Evolutionary conservation across 805 yeast species (phyloP).

Genomic region (Saccharomycopsis olivae): DNA sequence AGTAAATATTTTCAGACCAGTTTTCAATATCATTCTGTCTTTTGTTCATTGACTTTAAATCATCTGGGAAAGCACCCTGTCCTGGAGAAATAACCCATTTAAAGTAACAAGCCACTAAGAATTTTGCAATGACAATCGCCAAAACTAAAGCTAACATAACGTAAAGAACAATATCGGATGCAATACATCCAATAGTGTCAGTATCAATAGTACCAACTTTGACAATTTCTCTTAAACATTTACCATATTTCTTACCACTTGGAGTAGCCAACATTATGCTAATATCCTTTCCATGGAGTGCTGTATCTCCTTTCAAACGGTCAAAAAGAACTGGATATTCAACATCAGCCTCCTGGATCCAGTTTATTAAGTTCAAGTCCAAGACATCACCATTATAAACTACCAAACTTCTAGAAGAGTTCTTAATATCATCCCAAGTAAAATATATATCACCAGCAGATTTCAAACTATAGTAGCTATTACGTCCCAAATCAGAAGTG

Average conservation of each 20-base stretch:
- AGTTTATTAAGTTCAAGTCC: conserved; percentile 65
- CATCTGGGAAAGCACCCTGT: conserved; percentile 69
- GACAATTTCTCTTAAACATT: conserved; percentile 74
- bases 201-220: conserved; percentile 87
- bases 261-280: conserved; percentile 60
- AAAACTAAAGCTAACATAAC: conserved; percentile 78
- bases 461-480: conserved; percentile 48
- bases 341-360: conserved; percentile 63
- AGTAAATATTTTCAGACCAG: conserved; percentile 66
- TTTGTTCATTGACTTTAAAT: conserved; percentile 47
- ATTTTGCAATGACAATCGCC: conserved; percentile 67
- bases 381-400: conserved; percentile 86
- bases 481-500: conserved; percentile 59
- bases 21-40: conserved; percentile 64
- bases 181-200: conserved; percentile 87
- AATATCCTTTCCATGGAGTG: conserved; percentile 69
- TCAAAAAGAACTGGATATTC: conserved; percentile 67
- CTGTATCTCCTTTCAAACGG: conserved; percentile 40
- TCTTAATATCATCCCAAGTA: conserved; percentile 79
- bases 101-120: conserved; percentile 79
- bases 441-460: conserved; percentile 70
- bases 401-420: conserved; percentile 61
- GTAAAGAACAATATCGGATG: conserved; percentile 73
- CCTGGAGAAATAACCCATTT: conserved; percentile 69
- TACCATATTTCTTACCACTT: conserved; percentile 58